Evolutionary conservation across 768 basidiomycete genomes (phyloP).

Genomic region (Sporobolomyces phaffii): DNA sequence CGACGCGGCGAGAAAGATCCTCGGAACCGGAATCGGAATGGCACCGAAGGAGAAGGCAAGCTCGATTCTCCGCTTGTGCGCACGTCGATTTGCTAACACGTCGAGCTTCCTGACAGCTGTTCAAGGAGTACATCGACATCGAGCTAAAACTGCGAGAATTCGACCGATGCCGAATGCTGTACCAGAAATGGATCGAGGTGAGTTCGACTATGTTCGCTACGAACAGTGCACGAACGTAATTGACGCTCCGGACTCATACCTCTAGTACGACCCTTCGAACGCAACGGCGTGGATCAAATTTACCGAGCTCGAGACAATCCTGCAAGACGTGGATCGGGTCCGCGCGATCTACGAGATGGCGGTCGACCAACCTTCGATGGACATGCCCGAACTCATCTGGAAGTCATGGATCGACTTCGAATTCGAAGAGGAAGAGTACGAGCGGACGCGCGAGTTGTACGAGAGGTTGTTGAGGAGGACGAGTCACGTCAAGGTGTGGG

Average conservation of each 20-base stretch:
- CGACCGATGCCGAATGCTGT: conserved; percentile 80
- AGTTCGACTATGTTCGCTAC: conserved; percentile 41
- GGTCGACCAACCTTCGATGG: conserved; percentile 69
- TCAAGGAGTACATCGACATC: conserved; percentile 92
- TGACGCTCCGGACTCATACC: too few species aligned
- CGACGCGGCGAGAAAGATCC: conserved; percentile 73
- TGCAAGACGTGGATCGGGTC: conserved; percentile 80
- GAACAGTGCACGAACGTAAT: too few species aligned
- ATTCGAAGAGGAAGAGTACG: conserved; percentile 84
- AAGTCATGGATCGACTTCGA: conserved; percentile 97
- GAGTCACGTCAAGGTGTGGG: conserved; percentile 95
- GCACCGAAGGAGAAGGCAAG: conserved; percentile 75
- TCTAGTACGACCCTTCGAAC: conserved; percentile 84
- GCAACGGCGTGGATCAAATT: conserved; percentile 93
- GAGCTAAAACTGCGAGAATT: conserved; percentile 95
- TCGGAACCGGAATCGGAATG: conserved; percentile 88
- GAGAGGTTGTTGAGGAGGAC: conserved; percentile 78
- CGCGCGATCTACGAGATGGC: conserved; percentile 93
- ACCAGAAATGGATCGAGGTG: conserved; percentile 91
- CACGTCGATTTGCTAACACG: too few species aligned
- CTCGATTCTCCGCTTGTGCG: not conserved
- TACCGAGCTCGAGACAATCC: conserved; percentile 79
- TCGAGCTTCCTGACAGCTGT: too few species aligned
- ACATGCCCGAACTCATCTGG: conserved; percentile 92
- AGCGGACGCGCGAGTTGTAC: conserved; percentile 73